Evolutionary conservation across 768 basidiomycete genomes (phyloP).

Genomic region (Suillus variegatus): DNA sequence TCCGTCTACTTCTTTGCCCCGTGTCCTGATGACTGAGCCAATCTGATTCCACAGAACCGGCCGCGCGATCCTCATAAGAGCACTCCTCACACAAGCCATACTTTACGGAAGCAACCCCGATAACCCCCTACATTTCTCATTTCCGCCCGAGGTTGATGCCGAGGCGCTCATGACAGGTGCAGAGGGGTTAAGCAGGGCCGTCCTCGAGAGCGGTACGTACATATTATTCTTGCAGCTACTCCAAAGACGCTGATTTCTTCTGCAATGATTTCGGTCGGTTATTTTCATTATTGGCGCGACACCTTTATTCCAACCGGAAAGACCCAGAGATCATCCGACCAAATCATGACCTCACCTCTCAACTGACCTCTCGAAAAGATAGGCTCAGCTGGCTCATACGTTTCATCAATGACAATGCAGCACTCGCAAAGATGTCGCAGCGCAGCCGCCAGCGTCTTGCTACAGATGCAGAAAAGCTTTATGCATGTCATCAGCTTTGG

Average conservation of each 20-base stretch:
- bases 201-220: slow-evolving; percentile 68
- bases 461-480: slow-evolving; percentile 84
- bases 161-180: slow-evolving; percentile 80
- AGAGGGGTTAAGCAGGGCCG: slow-evolving; percentile 68
- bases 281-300: background rate
- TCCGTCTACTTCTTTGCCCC: background rate
- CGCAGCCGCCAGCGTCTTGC: slow-evolving; percentile 71
- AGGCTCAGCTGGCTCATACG: slow-evolving; percentile 82
- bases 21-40: background rate
- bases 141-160: slow-evolving; percentile 78
- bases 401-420: slow-evolving; percentile 87
- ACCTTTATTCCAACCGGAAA: slow-evolving; percentile 22
- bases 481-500: slow-evolving; percentile 83
- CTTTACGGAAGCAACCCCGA: slow-evolving; percentile 71
- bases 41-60: slow-evolving; percentile 47
- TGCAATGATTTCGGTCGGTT: background rate
- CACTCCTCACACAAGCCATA: slow-evolving; percentile 83
- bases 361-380: slow-evolving; percentile 73
- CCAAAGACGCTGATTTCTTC: background rate
- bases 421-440: slow-evolving; percentile 83
- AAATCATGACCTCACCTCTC: slow-evolving; percentile 80
- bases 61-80: slow-evolving; percentile 67
- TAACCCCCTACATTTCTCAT: slow-evolving; percentile 81
- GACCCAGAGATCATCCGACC: slow-evolving; percentile 68
- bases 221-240: background rate